Evolutionary conservation across 2,329 filamentous ascomycete genomes (phyloP), one percentile per base, ranked within the genome.

Genomic region (Akanthomyces uredinophilus): DNA sequence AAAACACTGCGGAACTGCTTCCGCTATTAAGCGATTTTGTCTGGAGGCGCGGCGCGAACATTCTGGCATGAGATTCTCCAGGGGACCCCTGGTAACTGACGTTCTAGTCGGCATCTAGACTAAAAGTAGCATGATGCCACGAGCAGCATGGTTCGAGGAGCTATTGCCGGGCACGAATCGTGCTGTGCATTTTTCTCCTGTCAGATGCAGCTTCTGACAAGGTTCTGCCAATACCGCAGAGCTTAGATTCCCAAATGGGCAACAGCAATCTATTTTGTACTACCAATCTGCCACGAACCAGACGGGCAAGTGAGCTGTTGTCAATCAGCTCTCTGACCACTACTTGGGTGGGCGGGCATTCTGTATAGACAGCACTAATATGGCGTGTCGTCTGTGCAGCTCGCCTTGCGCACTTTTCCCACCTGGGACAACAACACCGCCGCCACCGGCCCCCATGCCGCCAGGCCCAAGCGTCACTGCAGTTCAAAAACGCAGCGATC

Each of bases 381-480:
- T 47, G n/a, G 27, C 29, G 3, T 11, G 22, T 44, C 29, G 47
- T 60, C 16, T 32, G 44, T 50, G 57, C 57, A 43, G 44, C 49
- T 61, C 39, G 50, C 50, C 59, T 53, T 46, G 57, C 49, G 20
- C 10, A 20, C 50, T 39, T 54, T 51, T 54, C 50, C 59, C 27
- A 22, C 29, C 18, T 61, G 41, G 59, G 59, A 61, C 51, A 61
- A 54, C 51, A 41, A 61, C 51, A 20, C 55, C 55, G 59, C 58
- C 58, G 58, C 59, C 59, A 60, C 57, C 27, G n/a, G 57, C 47
- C 57, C 49, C 57, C 57, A 52, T 52, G 39, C 57, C 49, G 49
- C 49, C n/a, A 52, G 47, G 57, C n/a, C 57, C 57, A 44, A 52
- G 57, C 37, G 57, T 52, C 39, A 18, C 44, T 37, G 39, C 27